Percentiles rank a stretch among this genome's conserved stretches.
These are phyloP conservation scores for Suhomyces bolitotheri DNA, from an alignment of 1,139 yeast species.

Conservation along the genomic window DNA sequence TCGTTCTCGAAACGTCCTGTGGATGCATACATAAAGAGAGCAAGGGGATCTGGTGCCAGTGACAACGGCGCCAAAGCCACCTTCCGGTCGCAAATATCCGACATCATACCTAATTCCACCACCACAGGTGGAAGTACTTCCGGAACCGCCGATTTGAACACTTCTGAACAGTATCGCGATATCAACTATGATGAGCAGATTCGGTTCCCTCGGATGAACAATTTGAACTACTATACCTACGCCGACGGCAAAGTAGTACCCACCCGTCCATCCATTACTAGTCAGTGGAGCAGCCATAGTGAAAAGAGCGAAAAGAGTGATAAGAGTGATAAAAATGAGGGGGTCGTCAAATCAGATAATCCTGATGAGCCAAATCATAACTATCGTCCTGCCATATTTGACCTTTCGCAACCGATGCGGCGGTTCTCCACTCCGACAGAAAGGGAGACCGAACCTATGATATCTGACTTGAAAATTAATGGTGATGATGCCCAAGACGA, in stretches of 20 bases:
- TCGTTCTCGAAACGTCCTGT: conserved; percentile 44
- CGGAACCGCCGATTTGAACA: conserved; percentile 5
- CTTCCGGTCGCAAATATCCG: conserved; percentile 34
- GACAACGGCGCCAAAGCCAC: conserved; percentile 11
- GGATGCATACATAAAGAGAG: conserved; percentile 16
- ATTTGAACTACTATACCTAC: conserved; percentile 30
- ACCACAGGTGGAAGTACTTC: conserved; percentile 8
- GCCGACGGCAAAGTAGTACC: conserved; percentile 11
- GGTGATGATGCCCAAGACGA: conserved; percentile 14
- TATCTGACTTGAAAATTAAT: conserved; percentile 2
- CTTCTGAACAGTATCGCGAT: conserved; percentile 18
- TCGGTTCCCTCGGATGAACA: conserved; percentile 45
- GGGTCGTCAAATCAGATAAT: no score
- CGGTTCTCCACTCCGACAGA: conserved; percentile 26
- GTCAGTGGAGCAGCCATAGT: conserved; percentile 3
- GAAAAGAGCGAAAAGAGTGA: conserved; percentile 2
- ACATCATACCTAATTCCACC: conserved; percentile 24
- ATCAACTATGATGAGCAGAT: conserved; percentile 47
- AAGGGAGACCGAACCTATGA: conserved; percentile 8
- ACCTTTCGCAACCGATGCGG: conserved; percentile 38
- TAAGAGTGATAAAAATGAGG: no score
- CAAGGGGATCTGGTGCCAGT: not conserved
- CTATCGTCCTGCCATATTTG: conserved; percentile 46
- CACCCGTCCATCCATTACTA: conserved; percentile 8
- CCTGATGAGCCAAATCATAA: conserved; percentile 3